These are phyloP conservation scores for Funneliformis geosporum DNA, from an alignment of 192 early-diverging fungal species.

Conservation along the genomic window DNA sequence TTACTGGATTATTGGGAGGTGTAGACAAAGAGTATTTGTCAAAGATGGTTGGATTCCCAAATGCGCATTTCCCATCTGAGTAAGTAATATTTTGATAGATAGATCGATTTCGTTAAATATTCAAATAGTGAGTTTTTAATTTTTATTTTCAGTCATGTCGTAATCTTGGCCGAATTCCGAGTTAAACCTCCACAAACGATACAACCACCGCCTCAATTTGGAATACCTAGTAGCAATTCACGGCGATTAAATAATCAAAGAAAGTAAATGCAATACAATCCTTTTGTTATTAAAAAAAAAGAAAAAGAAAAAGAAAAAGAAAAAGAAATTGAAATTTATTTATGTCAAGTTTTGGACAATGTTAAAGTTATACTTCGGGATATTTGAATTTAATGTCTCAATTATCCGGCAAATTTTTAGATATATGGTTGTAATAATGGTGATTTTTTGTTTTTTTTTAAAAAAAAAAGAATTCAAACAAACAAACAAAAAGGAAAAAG, in stretches of 20 bases:
- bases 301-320: not conserved
- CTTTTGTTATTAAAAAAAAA: too few relatives aligned
- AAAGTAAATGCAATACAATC: not conserved
- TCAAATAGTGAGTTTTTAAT: not conserved
- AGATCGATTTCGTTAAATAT: not conserved
- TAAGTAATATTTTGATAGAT: slow-evolving; percentile 33
- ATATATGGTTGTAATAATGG: slow-evolving; percentile 14
- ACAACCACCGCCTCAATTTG: slow-evolving; percentile 22
- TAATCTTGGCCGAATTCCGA: slow-evolving; percentile 38
- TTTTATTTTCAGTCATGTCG: slow-evolving; percentile 32
- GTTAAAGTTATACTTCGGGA: not conserved
- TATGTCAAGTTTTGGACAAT: slow-evolving; percentile 12
- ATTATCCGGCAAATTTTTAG: not conserved
- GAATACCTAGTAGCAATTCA: not conserved
- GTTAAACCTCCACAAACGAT: slow-evolving; percentile 15
- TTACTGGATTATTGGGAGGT: slow-evolving; percentile 77
- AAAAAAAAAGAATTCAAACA: not conserved
- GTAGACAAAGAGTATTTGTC: slow-evolving; percentile 81
- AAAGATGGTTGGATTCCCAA: slow-evolving; percentile 89
- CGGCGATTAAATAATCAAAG: not conserved
- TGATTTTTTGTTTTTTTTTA: not conserved
- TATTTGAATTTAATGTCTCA: too few relatives aligned
- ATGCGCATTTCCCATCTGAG: slow-evolving; percentile 84
- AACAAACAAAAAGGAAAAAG: not conserved
- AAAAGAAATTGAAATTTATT: not conserved